Evolutionary conservation across 164 flowering plant genomes (phyloP).

Genomic region (Piper longum): DNA sequence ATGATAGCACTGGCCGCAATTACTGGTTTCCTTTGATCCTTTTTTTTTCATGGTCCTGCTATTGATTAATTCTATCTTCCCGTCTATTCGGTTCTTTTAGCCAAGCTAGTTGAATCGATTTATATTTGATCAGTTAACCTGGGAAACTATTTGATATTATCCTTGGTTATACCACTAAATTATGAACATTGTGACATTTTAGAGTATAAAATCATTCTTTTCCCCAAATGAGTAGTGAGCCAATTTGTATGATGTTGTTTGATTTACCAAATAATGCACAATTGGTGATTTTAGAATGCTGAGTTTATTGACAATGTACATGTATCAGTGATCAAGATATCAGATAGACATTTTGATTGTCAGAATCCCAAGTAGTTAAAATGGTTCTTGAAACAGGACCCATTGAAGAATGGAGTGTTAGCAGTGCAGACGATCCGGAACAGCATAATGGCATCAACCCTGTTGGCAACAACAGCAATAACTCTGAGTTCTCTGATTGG

Average conservation of each 20-base stretch:
- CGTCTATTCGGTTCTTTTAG: not conserved
- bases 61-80: not conserved
- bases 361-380: not conserved
- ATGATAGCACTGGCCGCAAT: not conserved
- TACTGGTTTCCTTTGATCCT: not conserved
- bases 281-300: too few relatives aligned
- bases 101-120: not conserved
- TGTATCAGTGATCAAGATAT: not conserved
- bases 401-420: constrained; percentile 55
- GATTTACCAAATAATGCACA: too few relatives aligned
- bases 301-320: too few relatives aligned
- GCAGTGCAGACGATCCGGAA: constrained; percentile 83
- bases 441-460: constrained; percentile 82
- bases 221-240: too few relatives aligned
- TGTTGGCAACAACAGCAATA: constrained; percentile 67
- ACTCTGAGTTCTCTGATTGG: constrained; percentile 67
- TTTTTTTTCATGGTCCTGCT: not conserved
- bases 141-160: too few relatives aligned
- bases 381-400: constrained; percentile 39
- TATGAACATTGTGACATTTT: too few relatives aligned
- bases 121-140: not conserved
- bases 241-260: too few relatives aligned
- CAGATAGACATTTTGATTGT: too few relatives aligned
- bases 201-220: too few relatives aligned
- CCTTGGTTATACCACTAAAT: too few relatives aligned